These are phyloP conservation scores for Puccinia horiana DNA, from an alignment of 1,284 basidiomycete genomes.

Conservation along the genomic window DNA sequence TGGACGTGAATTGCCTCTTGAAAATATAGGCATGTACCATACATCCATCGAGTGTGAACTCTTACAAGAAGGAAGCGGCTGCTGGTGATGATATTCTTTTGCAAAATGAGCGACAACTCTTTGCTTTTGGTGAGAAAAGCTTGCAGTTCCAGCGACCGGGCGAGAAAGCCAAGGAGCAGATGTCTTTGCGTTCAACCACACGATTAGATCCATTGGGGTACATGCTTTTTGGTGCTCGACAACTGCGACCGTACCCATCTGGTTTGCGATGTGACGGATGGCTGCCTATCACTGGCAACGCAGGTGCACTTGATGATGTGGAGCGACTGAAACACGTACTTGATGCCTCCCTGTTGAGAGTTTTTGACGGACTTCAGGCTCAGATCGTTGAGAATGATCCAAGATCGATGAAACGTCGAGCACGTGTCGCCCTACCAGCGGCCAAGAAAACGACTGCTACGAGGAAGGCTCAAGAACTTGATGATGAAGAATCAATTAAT, in stretches of 20 bases:
- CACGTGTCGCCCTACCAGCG: neutral
- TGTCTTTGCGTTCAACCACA: slow-evolving; percentile 52
- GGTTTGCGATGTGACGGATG: slow-evolving; percentile 77
- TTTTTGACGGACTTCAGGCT: slow-evolving; percentile 76
- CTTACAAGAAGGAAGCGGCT: slow-evolving; percentile 48
- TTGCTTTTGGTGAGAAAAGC: slow-evolving; percentile 78
- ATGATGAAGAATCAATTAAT: slow-evolving; percentile 26
- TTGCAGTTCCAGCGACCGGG: slow-evolving; percentile 35
- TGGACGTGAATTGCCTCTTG: neutral
- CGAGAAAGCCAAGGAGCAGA: slow-evolving; percentile 47
- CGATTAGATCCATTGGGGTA: slow-evolving; percentile 86
- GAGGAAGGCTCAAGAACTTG: neutral
- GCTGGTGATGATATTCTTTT: slow-evolving; percentile 49
- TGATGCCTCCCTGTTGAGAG: slow-evolving; percentile 82
- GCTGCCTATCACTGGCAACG: slow-evolving; percentile 78
- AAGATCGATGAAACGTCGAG: neutral
- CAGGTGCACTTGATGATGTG: slow-evolving; percentile 77
- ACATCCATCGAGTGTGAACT: slow-evolving; percentile 46
- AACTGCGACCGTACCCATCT: slow-evolving; percentile 63
- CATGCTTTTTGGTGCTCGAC: slow-evolving; percentile 86
- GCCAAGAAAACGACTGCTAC: neutral
- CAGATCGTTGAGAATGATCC: slow-evolving; percentile 5
- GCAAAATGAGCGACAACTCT: slow-evolving; percentile 68
- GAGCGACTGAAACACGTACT: slow-evolving; percentile 79
- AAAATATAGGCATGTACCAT: slow-evolving; percentile 39